A percentile compares a stretch with the other conserved stretches of the same genome.
phyloP scores from a whole-genome alignment of 345 rosid species.

The Sisymbrium irio region DNA sequence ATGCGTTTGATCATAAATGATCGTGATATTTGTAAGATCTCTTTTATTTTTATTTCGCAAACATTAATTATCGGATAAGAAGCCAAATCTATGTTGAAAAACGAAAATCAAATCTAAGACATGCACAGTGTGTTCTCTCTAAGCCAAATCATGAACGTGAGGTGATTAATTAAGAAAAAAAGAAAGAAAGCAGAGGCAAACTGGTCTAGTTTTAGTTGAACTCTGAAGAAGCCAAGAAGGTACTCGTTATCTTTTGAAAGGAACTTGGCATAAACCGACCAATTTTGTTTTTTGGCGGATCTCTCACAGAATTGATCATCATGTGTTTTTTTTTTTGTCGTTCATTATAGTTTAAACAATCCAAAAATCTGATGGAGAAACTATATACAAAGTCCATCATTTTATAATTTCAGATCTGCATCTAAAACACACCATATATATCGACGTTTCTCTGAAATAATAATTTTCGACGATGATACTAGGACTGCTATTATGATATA shows the following conservation, averaged over 20 bases:
- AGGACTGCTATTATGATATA: background rate
- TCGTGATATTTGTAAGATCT: background rate
- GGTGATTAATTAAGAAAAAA: background rate
- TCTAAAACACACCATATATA: background rate
- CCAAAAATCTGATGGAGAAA: background rate
- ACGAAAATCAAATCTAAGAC: background rate
- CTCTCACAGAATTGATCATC: background rate
- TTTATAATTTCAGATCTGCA: slow-evolving; percentile 10
- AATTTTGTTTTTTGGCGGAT: background rate
- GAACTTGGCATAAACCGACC: slow-evolving; percentile 9
- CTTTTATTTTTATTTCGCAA: background rate
- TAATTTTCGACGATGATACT: background rate
- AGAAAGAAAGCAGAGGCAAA: background rate
- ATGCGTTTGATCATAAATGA: slow-evolving; percentile 33
- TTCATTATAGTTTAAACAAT: background rate
- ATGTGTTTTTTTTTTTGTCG: background rate
- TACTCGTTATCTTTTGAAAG: slow-evolving; percentile 6
- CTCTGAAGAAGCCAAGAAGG: background rate
- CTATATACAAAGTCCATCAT: background rate
- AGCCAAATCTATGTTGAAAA: background rate
- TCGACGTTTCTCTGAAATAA: background rate
- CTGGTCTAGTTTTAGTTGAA: background rate
- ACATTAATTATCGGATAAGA: slow-evolving; percentile 7
- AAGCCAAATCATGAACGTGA: background rate
- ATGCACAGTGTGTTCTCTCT: background rate